These are phyloP conservation scores for Haplosporangium gracile DNA, from an alignment of 192 early-diverging fungal species.

Conservation along the genomic window DNA sequence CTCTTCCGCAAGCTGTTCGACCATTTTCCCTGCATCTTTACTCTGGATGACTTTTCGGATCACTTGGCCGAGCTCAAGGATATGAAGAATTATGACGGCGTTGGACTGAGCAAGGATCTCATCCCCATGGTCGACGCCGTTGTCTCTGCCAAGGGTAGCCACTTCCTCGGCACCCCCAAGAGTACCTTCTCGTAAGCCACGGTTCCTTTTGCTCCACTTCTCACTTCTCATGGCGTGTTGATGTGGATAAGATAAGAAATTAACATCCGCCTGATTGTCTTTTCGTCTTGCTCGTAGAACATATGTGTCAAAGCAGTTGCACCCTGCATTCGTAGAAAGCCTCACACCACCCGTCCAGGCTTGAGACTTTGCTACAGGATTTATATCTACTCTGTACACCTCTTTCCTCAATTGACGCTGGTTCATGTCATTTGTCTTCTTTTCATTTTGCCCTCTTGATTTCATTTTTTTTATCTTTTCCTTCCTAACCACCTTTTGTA, in stretches of 20 bases:
- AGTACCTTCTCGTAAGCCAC: constrained; percentile 61
- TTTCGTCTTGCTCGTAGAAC: constrained; percentile 13
- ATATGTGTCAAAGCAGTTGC: constrained; percentile 50
- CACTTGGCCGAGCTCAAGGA: constrained; percentile 38
- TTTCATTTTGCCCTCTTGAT: background rate
- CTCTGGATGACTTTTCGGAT: constrained; percentile 62
- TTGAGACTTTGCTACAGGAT: background rate
- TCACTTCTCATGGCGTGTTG: background rate
- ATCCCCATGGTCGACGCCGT: constrained; percentile 70
- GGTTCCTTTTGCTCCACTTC: background rate
- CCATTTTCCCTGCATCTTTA: constrained; percentile 68
- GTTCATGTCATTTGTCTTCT: background rate
- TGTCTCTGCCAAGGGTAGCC: constrained; percentile 62
- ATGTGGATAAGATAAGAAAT: too few species aligned
- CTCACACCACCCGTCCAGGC: background rate
- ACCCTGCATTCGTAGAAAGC: constrained; percentile 43
- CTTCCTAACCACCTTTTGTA: background rate
- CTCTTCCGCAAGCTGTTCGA: constrained; percentile 57
- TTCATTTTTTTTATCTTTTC: background rate
- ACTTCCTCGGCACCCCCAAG: constrained; percentile 65
- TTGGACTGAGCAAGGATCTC: constrained; percentile 59
- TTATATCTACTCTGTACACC: background rate
- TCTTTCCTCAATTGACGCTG: background rate
- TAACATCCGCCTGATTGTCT: background rate
- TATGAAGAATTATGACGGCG: constrained; percentile 58